These are phyloP conservation scores for Eucalyptus dawsonii DNA, from an alignment of 345 rosid species.

Conservation along the genomic window DNA sequence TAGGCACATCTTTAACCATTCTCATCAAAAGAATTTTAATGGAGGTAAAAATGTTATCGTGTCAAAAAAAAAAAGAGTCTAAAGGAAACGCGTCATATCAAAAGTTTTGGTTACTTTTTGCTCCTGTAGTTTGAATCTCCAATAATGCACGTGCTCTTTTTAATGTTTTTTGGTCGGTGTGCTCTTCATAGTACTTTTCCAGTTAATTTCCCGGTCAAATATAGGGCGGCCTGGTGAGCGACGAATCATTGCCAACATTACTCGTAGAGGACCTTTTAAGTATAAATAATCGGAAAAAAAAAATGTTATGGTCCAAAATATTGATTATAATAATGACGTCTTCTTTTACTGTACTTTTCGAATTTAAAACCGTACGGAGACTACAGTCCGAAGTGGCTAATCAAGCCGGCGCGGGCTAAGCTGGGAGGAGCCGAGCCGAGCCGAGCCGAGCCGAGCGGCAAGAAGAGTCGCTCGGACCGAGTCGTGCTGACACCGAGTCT, in stretches of 20 bases:
- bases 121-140: background rate
- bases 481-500: background rate
- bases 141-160: background rate
- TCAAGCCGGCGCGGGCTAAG: background rate
- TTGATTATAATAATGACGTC: background rate
- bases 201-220: background rate
- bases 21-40: no score
- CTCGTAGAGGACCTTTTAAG: background rate
- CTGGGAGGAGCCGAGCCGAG: background rate
- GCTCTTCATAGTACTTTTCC: background rate
- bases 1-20: no score
- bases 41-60: background rate
- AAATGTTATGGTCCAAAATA: background rate
- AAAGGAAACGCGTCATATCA: accelerated
- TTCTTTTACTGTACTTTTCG: background rate
- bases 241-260: background rate
- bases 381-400: background rate
- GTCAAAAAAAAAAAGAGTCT: no score
- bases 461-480: background rate
- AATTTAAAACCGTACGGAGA: background rate
- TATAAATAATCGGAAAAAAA: background rate
- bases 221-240: background rate
- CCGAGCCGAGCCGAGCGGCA: background rate
- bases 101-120: no score
- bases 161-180: no score